Base-by-base conservation (phyloP, 371 early-diverging fungal species). In the Mortierella sp. region DNA sequence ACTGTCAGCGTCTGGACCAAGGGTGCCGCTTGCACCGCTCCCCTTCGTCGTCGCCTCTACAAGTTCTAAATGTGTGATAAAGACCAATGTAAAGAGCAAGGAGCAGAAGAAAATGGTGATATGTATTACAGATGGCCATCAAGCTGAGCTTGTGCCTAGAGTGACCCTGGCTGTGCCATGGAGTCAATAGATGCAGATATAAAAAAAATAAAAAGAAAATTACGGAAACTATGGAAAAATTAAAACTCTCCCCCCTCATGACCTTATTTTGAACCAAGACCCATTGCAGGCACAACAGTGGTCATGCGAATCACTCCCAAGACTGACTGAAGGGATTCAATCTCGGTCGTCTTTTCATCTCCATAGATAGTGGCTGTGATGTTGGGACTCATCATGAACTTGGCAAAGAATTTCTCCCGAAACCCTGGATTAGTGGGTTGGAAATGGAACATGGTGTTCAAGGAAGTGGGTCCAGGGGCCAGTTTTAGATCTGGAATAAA, bases 31-130 rank as follows among this genome's bases (percentile, higher is more conserved):
- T 80, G 81, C 75, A 37, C 9, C 37, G 47, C 72, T 15, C 63
- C 46, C 62, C 43, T 68, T 26, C 75, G 68, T 28, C 75, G 75
- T 62, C 74, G 81, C 66, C 79, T 72, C 37, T 63, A 56, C 29
- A 62, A 70, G 59, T 16, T 57, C 46, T 72, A 72, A 45, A 60
- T 6, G 19, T 51, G 57, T 48, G 46, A 26, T 18, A 50, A 43
- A 43, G 9, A 64, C 18, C 21, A n/a, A 45, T n/a, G 45, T 15
- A 19, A 57, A 29, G 28, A 30, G 7, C 18, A 9, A 19, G 19
- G 15, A 43, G 37, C 3, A 9, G 9, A 37, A 37, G 9, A 37
- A 37, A 37, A 37, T 37, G 5, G 37, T 37, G 37, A 37, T 37
- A 37, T 37, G 37, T 37, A 37, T 37, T 37, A 5, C 37, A 9